Conservation (phyloP, 768 basidiomycete species). For the Leucogyrophana mollusca region DNA sequence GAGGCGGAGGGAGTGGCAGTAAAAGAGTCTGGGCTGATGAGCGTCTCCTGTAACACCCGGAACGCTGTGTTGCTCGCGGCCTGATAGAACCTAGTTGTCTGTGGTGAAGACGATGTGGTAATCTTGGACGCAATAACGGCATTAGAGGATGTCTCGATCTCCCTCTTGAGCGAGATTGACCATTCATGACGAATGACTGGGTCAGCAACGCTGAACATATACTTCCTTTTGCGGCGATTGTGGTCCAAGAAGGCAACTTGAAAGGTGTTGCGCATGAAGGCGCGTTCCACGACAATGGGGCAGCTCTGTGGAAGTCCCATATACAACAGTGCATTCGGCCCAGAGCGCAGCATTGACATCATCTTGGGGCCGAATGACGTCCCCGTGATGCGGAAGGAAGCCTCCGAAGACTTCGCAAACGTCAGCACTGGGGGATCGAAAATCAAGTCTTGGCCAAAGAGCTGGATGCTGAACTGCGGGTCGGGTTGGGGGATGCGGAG, state of each 20-base stretch:
- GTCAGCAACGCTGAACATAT: slow-evolving; percentile 94
- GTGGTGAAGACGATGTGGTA: slow-evolving; percentile 35
- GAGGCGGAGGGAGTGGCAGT: slow-evolving; percentile 19
- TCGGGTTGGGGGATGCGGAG: slow-evolving; percentile 86
- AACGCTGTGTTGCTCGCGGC: slow-evolving; percentile 79
- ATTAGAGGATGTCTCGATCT: slow-evolving; percentile 53
- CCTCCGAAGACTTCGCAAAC: slow-evolving; percentile 76
- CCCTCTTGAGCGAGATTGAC: slow-evolving; percentile 64
- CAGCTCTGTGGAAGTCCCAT: slow-evolving; percentile 78
- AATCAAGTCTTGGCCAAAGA: slow-evolving; percentile 82
- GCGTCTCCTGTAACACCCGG: slow-evolving; percentile 79
- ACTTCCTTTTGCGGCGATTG: slow-evolving; percentile 68
- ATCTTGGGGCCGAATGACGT: slow-evolving; percentile 78
- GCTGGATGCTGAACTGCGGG: slow-evolving; percentile 75
- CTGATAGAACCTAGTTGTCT: slow-evolving; percentile 48
- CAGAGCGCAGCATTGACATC: slow-evolving; percentile 80
- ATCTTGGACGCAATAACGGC: slow-evolving; percentile 22
- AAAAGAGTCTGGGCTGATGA: slow-evolving; percentile 47
- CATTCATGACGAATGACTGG: slow-evolving; percentile 73
- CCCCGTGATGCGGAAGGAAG: slow-evolving; percentile 91
- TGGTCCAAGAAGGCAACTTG: slow-evolving; percentile 83
- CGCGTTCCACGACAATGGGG: slow-evolving; percentile 78
- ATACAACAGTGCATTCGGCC: slow-evolving; percentile 82
- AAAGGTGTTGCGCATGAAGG: slow-evolving; percentile 97
- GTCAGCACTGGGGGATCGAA: slow-evolving; percentile 86